Base-by-base conservation (phyloP, 768 basidiomycete species). In the Dioszegia crocea region DNA sequence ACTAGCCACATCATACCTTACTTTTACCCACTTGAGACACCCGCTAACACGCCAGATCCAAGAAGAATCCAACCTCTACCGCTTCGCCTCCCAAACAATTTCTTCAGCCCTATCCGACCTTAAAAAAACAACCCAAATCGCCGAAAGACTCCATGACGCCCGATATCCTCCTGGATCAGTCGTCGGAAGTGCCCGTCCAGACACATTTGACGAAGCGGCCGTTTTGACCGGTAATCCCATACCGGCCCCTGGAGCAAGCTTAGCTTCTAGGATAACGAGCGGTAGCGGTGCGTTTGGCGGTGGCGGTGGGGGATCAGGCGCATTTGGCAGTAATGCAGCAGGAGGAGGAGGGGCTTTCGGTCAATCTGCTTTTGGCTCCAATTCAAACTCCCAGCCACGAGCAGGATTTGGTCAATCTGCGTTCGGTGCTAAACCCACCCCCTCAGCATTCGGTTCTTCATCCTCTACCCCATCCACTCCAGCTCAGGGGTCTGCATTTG, bases 141-240 rank as follows among this genome's bases (percentile, higher is more conserved):
- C 71, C 9, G 64, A 73, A 44, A 66, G 61, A 27, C 57, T 73
- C 16, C 68, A 73, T 44, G 66, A 73, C 31, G 66, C 61, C 2
- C 45, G 70, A 50, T 71, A 59, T 33, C 61, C 62, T 4, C 16
- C 31, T 23, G 59, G 54, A 10, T 33, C 26, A 36, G 46, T 29
- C 5, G 39, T 62, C 0, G 64, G 64, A 11, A 39, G 41, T 24
- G 24, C 31, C 38, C 51, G 70, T 24, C 70, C 70, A 11, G 54
- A 39, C 21, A 60, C 56, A 0, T 71, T 71, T 40, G 56, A 56
- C 11, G 70, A 71, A 53, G 51, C 58, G 12, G 59, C 64, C 4
- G 66, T 64, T 19, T 39, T 71, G 24, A 36, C 48, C 21, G 56
- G 55, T 3, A 53, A n/a, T n/a, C n/a, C 33, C 33, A 14, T 14